These are phyloP conservation scores for Musa troglodytarum DNA, from an alignment of 176 grass and related monocot species.

Conservation along the genomic window DNA sequence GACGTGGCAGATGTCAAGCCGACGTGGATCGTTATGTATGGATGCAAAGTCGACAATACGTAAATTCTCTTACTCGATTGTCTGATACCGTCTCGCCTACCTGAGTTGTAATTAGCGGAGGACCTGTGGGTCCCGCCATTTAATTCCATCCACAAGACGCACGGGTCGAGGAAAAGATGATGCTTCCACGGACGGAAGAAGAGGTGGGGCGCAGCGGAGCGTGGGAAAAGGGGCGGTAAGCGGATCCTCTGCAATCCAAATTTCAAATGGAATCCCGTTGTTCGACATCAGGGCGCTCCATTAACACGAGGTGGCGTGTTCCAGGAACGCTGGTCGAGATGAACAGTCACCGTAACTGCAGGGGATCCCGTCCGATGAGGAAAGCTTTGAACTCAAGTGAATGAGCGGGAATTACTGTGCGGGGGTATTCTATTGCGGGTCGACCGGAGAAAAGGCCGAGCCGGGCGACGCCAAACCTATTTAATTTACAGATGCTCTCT, in stretches of 20 bases:
- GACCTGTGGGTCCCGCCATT: not conserved
- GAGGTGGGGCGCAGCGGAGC: not conserved
- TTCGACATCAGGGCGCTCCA: not conserved
- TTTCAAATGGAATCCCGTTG: not conserved
- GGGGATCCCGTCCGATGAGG: not conserved
- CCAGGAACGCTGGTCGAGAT: not conserved
- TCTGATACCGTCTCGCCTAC: no score
- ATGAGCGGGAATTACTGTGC: not conserved
- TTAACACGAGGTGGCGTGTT: not conserved
- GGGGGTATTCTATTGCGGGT: not conserved
- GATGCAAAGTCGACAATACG: not conserved
- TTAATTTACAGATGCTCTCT: no score
- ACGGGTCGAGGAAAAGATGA: not conserved
- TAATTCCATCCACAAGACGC: no score
- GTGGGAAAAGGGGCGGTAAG: not conserved
- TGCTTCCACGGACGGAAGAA: not conserved
- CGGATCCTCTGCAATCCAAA: not conserved
- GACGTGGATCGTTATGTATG: not conserved
- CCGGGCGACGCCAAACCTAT: no score
- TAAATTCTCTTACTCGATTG: not conserved
- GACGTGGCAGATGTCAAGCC: not conserved
- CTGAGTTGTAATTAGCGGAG: no score
- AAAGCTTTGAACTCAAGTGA: not conserved
- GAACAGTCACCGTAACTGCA: not conserved
- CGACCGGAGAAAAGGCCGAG: no score